phyloP scores from a whole-genome alignment of 805 yeast genomes.

The Ogataea henricii region DNA sequence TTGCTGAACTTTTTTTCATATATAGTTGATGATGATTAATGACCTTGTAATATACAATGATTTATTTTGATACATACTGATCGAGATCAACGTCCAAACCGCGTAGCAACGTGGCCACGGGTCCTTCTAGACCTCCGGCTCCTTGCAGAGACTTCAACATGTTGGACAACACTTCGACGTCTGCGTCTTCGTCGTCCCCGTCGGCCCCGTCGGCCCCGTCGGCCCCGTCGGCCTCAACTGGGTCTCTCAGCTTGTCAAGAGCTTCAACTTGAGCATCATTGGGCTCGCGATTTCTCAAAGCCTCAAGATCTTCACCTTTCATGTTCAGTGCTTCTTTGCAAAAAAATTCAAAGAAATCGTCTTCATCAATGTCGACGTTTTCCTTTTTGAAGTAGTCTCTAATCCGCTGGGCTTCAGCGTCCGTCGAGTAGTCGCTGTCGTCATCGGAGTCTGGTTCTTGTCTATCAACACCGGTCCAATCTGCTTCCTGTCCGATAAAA shows the following conservation, averaged over 20 bases:
- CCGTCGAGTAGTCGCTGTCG: slow-evolving; percentile 27
- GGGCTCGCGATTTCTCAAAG: slow-evolving; percentile 22
- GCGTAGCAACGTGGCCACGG: slow-evolving; percentile 13
- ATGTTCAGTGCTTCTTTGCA: slow-evolving; percentile 55
- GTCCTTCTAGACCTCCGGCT: slow-evolving; percentile 10
- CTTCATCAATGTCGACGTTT: slow-evolving; percentile 56
- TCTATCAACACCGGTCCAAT: slow-evolving; percentile 12
- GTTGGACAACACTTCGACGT: slow-evolving; percentile 9
- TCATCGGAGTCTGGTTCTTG: slow-evolving; percentile 24
- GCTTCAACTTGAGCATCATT: background rate
- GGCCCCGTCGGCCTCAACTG: background rate
- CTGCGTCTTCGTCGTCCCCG: slow-evolving; percentile 4
- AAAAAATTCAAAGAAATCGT: slow-evolving; percentile 69
- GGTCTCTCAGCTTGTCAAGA: too few species aligned
- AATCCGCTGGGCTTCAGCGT: slow-evolving; percentile 21
- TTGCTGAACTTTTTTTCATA: too few species aligned
- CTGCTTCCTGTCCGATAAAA: slow-evolving; percentile 21
- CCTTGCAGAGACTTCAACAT: slow-evolving; percentile 14
- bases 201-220: background rate
- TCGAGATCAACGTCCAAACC: slow-evolving; percentile 6
- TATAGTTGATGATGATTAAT: too few species aligned
- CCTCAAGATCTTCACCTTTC: slow-evolving; percentile 46
- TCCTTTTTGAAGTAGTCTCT: slow-evolving; percentile 33
- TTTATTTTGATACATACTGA: background rate
- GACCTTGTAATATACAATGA: too few species aligned